Base-by-base conservation (phyloP, 2,329 filamentous ascomycete genomes). In the Fusarium palustre region DNA sequence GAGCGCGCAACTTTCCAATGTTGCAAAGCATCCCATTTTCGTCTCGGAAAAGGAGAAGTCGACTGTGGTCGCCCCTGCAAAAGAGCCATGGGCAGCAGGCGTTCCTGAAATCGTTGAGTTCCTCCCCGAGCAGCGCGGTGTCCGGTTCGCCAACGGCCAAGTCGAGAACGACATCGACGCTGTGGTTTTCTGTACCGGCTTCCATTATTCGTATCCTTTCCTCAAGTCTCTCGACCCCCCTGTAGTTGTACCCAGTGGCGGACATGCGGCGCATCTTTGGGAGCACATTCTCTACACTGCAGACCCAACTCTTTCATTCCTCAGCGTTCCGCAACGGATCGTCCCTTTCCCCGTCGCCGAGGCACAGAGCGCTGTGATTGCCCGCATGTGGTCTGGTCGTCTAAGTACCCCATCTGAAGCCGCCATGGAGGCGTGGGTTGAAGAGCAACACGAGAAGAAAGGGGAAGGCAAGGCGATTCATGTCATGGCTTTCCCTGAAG, bases 151-250 rank as follows among this genome's bases (percentile, higher is more conserved):
- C 42, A 84, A 92, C 68, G 90, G 89, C 2, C 82, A 82, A 0
- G 75, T 90, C 10, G 91, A 93, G 75, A 79, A 79, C 3, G 81
- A 88, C 25, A 79, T 97, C 49, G 93, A 97, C 74, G 85, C 87
- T 0, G 81, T 97, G 13, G 76, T 97, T 18, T 97, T 94, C 78
- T 93, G 92, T 76, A 97, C 94, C 0, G 94, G 94, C 0, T 97
- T 96, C 75, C 87, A 95, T 64, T 97, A 93, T 80, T 88, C 90
- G 1, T 91, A 91, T 56, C 93, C 93, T 0, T 97, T 97, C 73
- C 74, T 90, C 8, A 74, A 78, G 25, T 74, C 77, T 4, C 71
- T 85, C 11, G 45, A 70, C 2, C 75, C 88, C 1, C 78, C 84
- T 0, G 74, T 90, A 7, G 83, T 91, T 30, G 83, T 91, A 30